These are phyloP conservation scores for Auriscalpium orientale DNA, from an alignment of 768 basidiomycete species.

Conservation along the genomic window DNA sequence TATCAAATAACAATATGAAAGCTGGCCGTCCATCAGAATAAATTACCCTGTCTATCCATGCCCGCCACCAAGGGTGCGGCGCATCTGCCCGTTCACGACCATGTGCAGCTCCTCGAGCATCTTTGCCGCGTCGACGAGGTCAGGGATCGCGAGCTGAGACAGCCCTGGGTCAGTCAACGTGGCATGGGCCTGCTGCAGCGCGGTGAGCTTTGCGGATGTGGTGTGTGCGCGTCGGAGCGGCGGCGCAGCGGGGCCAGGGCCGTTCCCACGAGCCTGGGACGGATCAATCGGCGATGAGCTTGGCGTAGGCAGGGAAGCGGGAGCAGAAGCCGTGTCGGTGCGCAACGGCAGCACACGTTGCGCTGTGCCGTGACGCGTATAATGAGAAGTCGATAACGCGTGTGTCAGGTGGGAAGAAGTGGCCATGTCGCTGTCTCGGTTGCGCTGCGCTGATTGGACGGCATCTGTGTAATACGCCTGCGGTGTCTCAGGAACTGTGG, in stretches of 20 bases:
- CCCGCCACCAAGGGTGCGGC: not conserved
- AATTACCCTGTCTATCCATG: not conserved
- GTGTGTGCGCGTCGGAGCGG: conserved; percentile 32
- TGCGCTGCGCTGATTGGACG: not conserved
- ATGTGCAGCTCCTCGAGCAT: conserved; percentile 40
- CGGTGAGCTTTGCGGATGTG: conserved; percentile 35
- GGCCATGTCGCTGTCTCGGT: no score
- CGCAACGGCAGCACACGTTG: not conserved
- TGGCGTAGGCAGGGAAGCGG: conserved; percentile 22
- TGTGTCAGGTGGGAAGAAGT: no score
- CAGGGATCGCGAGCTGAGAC: conserved; percentile 43
- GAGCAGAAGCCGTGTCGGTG: conserved; percentile 2
- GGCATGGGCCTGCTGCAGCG: conserved; percentile 36
- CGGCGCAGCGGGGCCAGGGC: not conserved
- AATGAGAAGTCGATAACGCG: not conserved
- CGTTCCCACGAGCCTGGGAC: not conserved
- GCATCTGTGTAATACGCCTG: not conserved
- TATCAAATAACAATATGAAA: no score
- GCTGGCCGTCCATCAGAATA: no score
- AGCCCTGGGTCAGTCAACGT: conserved; percentile 31
- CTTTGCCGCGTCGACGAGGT: conserved; percentile 38
- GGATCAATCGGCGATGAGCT: conserved; percentile 2
- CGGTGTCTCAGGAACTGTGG: not conserved
- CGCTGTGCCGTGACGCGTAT: not conserved
- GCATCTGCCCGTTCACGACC: conserved; percentile 38